These are phyloP conservation scores for Ganoderma sinense DNA, from an alignment of 1,284 basidiomycete species.

Conservation along the genomic window DNA sequence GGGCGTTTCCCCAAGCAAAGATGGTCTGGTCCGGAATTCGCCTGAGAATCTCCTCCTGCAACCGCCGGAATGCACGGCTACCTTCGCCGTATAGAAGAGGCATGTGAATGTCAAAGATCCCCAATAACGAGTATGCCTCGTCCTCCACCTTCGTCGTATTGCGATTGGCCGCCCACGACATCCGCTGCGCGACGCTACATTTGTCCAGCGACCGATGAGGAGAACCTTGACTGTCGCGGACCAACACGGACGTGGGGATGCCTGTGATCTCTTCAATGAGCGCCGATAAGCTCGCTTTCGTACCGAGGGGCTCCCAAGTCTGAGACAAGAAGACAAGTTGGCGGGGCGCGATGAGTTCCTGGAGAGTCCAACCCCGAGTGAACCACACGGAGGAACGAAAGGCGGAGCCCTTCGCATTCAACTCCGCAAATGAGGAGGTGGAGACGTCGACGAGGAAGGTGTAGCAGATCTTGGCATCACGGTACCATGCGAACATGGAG, in stretches of 20 bases:
- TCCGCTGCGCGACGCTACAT: conserved; percentile 11
- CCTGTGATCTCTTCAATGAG: neutral
- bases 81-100: conserved; percentile 10
- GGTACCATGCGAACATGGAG: neutral
- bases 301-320: neutral
- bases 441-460: conserved; percentile 17
- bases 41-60: conserved; percentile 12
- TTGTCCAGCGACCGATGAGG: neutral
- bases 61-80: neutral
- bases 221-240: too few species aligned
- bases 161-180: conserved; percentile 16
- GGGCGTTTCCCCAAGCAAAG: conserved; percentile 8
- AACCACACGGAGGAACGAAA: neutral
- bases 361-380: neutral
- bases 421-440: neutral
- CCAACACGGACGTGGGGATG: neutral
- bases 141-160: conserved; percentile 14
- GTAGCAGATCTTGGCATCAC: neutral
- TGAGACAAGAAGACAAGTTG: neutral
- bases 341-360: neutral
- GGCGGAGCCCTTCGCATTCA: neutral
- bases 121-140: conserved; percentile 16
- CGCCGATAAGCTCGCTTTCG: neutral
- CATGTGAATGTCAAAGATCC: conserved; percentile 13
- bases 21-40: conserved; percentile 3